A percentile compares a stretch with the other conserved stretches of the same genome.
phyloP scores from a whole-genome alignment of 2,329 filamentous ascomycete genomes.

The Colletotrichum godetiae region DNA sequence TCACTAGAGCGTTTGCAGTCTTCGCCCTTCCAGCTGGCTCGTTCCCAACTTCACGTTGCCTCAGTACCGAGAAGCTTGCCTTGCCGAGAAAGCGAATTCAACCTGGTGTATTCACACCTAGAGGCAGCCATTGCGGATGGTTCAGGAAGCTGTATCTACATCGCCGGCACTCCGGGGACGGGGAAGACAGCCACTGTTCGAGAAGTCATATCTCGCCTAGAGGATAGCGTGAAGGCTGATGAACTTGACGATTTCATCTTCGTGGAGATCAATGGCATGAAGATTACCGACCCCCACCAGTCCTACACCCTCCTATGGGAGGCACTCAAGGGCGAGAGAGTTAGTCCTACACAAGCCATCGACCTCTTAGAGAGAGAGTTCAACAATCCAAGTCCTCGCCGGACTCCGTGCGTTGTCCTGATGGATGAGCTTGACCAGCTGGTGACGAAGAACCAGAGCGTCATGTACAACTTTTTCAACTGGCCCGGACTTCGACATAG shows the following conservation, averaged over 20 bases:
- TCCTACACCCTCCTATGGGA: slow-evolving; percentile 97
- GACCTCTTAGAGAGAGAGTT: slow-evolving; percentile 94
- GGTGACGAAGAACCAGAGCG: slow-evolving; percentile 97
- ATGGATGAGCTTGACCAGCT: slow-evolving; percentile 99
- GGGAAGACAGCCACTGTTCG: slow-evolving; percentile 98
- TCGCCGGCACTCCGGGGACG: slow-evolving; percentile 97
- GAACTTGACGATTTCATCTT: slow-evolving; percentile 99
- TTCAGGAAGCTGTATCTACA: slow-evolving; percentile 96
- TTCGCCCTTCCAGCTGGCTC: slow-evolving; percentile 91
- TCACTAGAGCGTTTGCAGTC: slow-evolving; percentile 79
- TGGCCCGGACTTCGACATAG: slow-evolving; percentile 95
- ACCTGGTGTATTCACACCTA: slow-evolving; percentile 90
- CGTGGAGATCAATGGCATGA: slow-evolving; percentile 99
- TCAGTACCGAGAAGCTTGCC: slow-evolving; percentile 90
- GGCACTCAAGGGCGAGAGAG: slow-evolving; percentile 90
- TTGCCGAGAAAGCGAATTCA: slow-evolving; percentile 92
- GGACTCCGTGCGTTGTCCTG: slow-evolving; percentile 94
- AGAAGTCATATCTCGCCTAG: slow-evolving; percentile 90
- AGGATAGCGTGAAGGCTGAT: slow-evolving; percentile 87
- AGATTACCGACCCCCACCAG: slow-evolving; percentile 97
- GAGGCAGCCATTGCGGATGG: slow-evolving; percentile 95
- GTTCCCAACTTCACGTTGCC: slow-evolving; percentile 90
- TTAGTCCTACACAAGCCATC: slow-evolving; percentile 90
- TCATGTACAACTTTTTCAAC: slow-evolving; percentile 99
- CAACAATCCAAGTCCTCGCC: slow-evolving; percentile 86